Evolutionary conservation across 139 green algal genomes (phyloP), one percentile per base, ranked within the genome.

Genomic region (Chlorokybus atmophyticus): DNA sequence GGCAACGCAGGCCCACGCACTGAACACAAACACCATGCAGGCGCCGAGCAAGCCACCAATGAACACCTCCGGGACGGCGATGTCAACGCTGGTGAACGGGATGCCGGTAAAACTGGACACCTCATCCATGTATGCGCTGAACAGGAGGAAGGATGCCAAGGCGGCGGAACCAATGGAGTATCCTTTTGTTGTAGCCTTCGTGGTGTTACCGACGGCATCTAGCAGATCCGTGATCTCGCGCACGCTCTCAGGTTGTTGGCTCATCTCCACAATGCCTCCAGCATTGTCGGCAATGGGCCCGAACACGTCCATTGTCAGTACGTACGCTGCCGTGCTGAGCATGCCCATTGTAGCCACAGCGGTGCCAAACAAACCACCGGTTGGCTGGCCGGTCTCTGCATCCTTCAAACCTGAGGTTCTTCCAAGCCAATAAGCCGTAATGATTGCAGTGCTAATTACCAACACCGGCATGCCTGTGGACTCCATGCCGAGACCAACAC

Each of bases 191-290:
- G 71, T 86, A 24, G 80, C 80, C 32, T 76, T 70, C 7, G 79
- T 86, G 23, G 79, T 86, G 62, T 86, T 86, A 27, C 70, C 77
- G 14, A 77, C 67, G 2, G 68, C 64, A 44, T 84, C 77, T 19
- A 85, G 67, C 10, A 74, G 39, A 60, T 87, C 81, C 10, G 35
- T 44, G 35, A 44, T 14, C 35, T 10, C 14, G 35, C 35, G 35
- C 35, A 44, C 35, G 10, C 14, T 14, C 35, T 44, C 35, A 14
- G 28, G 44, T 53, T 75, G 68, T 8, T 72, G 14, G 19, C 57
- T 67, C 81, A 88, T 87, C 62, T 87, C 81, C 17, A 76, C 80
- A 42, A 87, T 84, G n/a, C 80, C 81, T 14, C 80, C 80, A 1
- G 80, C 80, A 50, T 87, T 87, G 67, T 88, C 81, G 0, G 68